Conservation (phyloP, 2,329 filamentous ascomycete genomes). For the Beauveria brongniartii region DNA sequence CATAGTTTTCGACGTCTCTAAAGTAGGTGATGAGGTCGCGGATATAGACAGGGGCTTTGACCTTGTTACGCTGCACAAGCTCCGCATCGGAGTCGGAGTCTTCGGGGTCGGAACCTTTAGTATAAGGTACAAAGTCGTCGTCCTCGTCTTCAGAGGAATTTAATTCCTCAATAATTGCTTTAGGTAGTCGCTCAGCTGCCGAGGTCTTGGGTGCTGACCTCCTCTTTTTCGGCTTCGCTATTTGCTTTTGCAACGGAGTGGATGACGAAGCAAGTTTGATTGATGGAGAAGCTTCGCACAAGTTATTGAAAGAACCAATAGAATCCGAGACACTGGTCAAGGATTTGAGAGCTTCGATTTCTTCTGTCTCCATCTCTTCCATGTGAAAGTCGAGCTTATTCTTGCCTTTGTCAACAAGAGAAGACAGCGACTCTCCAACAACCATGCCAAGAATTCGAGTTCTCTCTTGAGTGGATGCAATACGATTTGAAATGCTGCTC, state of each 20-base stretch:
- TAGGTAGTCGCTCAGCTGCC: constrained; percentile 22
- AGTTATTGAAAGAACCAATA: constrained; percentile 47
- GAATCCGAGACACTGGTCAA: constrained; percentile 57
- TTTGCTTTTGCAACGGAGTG: constrained; percentile 13
- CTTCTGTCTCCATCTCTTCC: constrained; percentile 65
- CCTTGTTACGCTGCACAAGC: constrained; percentile 73
- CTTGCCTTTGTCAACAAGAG: constrained; percentile 57
- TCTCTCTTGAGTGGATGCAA: constrained; percentile 65
- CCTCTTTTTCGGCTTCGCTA: constrained; percentile 18
- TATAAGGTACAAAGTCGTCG: constrained; percentile 66
- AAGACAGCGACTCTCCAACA: constrained; percentile 65
- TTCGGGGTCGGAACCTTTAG: constrained; percentile 79
- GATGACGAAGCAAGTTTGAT: background rate
- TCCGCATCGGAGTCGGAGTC: constrained; percentile 93
- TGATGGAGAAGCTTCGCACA: constrained; percentile 27
- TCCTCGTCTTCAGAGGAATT: constrained; percentile 52
- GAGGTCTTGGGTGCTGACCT: constrained; percentile 23
- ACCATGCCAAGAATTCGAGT: constrained; percentile 82
- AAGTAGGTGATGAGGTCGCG: constrained; percentile 74
- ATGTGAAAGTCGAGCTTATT: constrained; percentile 76
- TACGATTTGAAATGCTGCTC: constrained; percentile 73
- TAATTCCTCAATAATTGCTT: constrained; percentile 58
- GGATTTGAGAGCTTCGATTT: constrained; percentile 66
- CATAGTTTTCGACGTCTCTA: constrained; percentile 73
- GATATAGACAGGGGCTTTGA: constrained; percentile 81